These are phyloP conservation scores for Jackrogersella multiformis DNA, from an alignment of 495 filamentous ascomycete genomes.

Conservation along the genomic window DNA sequence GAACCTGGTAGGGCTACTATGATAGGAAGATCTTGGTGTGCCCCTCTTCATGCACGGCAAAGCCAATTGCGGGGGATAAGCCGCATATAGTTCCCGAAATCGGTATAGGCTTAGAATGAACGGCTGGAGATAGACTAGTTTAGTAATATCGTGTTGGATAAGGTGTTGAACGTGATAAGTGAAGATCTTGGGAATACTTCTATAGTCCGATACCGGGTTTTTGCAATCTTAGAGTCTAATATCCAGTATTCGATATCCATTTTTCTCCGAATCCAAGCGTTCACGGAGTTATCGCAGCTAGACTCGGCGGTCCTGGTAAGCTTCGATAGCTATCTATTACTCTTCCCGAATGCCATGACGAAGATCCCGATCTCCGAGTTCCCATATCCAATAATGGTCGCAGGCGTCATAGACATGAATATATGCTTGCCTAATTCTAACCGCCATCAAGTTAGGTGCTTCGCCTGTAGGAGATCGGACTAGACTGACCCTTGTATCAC, in stretches of 20 bases:
- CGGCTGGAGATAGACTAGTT: slow-evolving; percentile 14
- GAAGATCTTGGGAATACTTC: not conserved
- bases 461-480: slow-evolving; percentile 5
- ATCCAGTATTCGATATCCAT: slow-evolving; percentile 8
- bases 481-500: slow-evolving; percentile 13
- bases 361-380: slow-evolving; percentile 42
- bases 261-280: not conserved
- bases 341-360: slow-evolving; percentile 38
- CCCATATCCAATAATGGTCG: not conserved
- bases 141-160: slow-evolving; percentile 22
- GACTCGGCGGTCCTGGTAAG: not conserved
- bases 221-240: not conserved
- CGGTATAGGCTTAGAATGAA: slow-evolving; percentile 28
- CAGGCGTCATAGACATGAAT: not conserved
- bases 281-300: not conserved
- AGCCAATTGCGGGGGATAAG: slow-evolving; percentile 42
- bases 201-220: slow-evolving; percentile 41
- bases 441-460: slow-evolving; percentile 12
- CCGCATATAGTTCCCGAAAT: slow-evolving; percentile 45
- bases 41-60: slow-evolving; percentile 27
- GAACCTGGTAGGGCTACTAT: slow-evolving; percentile 10
- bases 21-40: slow-evolving; percentile 35
- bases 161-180: slow-evolving; percentile 15
- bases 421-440: slow-evolving; percentile 3
- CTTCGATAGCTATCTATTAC: slow-evolving; percentile 21